Evolutionary conservation across 2,329 filamentous ascomycete genomes (phyloP).

Genomic region (Zymoseptoria pseudotritici): DNA sequence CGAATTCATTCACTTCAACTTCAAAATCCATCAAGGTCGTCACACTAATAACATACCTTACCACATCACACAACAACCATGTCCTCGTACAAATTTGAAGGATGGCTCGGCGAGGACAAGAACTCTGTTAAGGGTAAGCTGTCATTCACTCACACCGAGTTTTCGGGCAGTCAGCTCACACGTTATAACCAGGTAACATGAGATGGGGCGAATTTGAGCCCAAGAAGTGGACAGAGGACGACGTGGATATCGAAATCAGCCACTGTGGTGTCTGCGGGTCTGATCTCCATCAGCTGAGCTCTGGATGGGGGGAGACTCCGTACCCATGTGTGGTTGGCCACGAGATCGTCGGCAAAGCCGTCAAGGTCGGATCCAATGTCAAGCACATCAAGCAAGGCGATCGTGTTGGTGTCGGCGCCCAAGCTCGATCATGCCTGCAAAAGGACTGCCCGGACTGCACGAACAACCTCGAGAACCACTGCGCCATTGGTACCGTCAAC

Average conservation of each 20-base stretch:
- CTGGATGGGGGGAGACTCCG: constrained; percentile 13
- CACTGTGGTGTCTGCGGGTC: constrained; percentile 31
- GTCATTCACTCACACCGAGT: constrained; percentile 32
- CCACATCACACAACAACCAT: neutral
- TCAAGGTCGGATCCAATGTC: constrained; percentile 24
- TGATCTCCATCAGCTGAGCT: constrained; percentile 25
- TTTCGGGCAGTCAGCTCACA: neutral
- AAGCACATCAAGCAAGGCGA: constrained; percentile 30
- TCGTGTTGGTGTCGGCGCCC: constrained; percentile 45
- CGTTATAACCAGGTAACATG: neutral
- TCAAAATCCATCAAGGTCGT: neutral
- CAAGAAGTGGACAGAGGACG: constrained; percentile 32
- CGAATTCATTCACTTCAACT: neutral
- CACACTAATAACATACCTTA: neutral
- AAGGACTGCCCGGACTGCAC: constrained; percentile 48
- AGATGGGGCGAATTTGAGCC: constrained; percentile 5
- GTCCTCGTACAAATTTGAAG: constrained; percentile 45
- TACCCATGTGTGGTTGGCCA: constrained; percentile 24
- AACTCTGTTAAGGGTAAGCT: constrained; percentile 46
- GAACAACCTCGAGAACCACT: constrained; percentile 38
- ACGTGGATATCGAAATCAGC: constrained; percentile 34
- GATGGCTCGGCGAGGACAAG: constrained; percentile 48
- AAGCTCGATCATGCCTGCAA: constrained; percentile 42
- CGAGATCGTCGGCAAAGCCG: constrained; percentile 28
- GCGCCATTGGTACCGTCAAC: constrained; percentile 21